Conservation (phyloP, 805 yeast species). For the Ogataea pini region DNA sequence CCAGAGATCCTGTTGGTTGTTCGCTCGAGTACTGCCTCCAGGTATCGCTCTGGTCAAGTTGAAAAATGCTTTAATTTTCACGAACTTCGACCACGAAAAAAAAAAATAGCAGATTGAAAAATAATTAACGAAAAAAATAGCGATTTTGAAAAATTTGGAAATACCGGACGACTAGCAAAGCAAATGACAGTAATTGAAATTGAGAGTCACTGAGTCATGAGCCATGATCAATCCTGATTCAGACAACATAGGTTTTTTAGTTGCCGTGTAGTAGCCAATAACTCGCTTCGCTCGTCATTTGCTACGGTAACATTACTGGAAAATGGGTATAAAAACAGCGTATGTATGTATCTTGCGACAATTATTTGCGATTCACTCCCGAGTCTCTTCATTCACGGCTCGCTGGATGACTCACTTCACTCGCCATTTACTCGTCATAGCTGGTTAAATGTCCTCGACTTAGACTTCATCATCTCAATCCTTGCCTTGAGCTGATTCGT, state of each 20-base stretch:
- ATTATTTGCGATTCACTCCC: no score
- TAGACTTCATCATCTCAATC: slow-evolving; percentile 85
- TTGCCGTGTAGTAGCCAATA: neutral
- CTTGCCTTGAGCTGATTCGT: slow-evolving; percentile 83
- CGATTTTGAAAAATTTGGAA: slow-evolving; percentile 1
- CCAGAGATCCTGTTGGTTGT: neutral
- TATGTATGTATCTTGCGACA: neutral
- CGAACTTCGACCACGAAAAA: slow-evolving; percentile 3
- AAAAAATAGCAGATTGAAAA: neutral
- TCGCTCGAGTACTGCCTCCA: neutral
- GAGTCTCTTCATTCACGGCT: no score
- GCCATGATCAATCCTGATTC: no score
- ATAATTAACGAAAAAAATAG: neutral
- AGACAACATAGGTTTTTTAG: no score
- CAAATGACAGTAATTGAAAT: no score
- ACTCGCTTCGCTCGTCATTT: no score
- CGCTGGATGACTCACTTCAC: no score
- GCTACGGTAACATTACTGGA: neutral
- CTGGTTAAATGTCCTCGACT: slow-evolving; percentile 35
- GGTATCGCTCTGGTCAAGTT: neutral
- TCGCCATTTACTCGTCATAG: slow-evolving; percentile 6
- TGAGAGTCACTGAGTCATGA: no score
- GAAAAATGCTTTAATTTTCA: neutral
- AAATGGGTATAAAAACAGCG: neutral
- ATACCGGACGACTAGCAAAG: neutral